A percentile compares a stretch with the other conserved stretches of the same genome.
These are phyloP conservation scores for Cardamine resedifolia DNA, from an alignment of 345 rosid genomes.

Conservation along the genomic window DNA sequence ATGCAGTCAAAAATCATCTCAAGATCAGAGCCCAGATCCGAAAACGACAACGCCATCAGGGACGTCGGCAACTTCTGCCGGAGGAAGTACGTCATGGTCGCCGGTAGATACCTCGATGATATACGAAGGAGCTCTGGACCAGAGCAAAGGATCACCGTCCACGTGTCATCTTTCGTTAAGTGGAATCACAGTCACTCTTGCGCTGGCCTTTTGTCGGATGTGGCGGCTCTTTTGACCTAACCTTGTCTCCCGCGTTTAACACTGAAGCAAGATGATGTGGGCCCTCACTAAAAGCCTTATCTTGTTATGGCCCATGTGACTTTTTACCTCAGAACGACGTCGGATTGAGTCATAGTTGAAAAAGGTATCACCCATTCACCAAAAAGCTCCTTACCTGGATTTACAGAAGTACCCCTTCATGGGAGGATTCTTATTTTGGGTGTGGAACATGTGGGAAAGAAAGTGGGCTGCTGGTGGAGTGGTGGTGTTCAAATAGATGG, in stretches of 20 bases:
- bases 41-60: constrained; percentile 19
- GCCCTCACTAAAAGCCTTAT: constrained; percentile 22
- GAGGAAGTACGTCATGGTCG: constrained; percentile 4
- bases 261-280: not conserved
- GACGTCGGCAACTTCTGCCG: constrained; percentile 9
- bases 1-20: constrained; percentile 73
- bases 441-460: constrained; percentile 26
- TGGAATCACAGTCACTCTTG: constrained; percentile 32
- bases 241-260: constrained; percentile 17
- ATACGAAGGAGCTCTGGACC: constrained; percentile 62
- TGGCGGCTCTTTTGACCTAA: constrained; percentile 41
- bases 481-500: constrained; percentile 10
- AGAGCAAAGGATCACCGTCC: constrained; percentile 49
- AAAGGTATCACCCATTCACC: constrained; percentile 28
- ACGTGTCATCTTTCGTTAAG: constrained; percentile 28
- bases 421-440: constrained; percentile 22
- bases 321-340: constrained; percentile 34
- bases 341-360: constrained; percentile 33
- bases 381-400: not conserved
- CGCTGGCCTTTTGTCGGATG: constrained; percentile 49
- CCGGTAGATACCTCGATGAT: constrained; percentile 53
- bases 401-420: constrained; percentile 5
- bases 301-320: constrained; percentile 34
- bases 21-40: constrained; percentile 41
- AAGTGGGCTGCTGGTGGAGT: constrained; percentile 28